These are phyloP conservation scores for Macrophomina pseudophaseolina DNA, from an alignment of 2,329 filamentous ascomycete species.

Conservation along the genomic window DNA sequence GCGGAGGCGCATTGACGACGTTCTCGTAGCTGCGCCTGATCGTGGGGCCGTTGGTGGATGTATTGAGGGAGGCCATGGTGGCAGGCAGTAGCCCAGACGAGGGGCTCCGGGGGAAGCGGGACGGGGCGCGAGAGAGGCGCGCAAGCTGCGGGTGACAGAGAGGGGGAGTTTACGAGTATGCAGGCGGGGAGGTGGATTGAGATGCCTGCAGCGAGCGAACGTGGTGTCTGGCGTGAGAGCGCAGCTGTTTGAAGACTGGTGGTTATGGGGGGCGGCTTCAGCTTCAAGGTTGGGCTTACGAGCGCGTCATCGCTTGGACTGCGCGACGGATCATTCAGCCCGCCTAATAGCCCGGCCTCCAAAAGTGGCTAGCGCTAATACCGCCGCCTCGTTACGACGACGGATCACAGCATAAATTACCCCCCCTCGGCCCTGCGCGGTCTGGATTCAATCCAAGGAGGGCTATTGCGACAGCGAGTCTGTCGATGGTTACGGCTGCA, in stretches of 20 bases:
- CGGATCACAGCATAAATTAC: too few relatives aligned
- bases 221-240: background rate
- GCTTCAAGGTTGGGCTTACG: too few relatives aligned
- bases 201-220: constrained; percentile 2
- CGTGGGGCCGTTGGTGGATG: constrained; percentile 58
- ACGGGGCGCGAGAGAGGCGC: constrained; percentile 65
- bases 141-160: constrained; percentile 18
- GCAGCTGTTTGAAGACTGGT: background rate
- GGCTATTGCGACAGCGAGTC: too few relatives aligned
- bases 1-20: constrained; percentile 65
- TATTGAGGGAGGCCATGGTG: constrained; percentile 74
- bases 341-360: background rate
- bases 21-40: constrained; percentile 66
- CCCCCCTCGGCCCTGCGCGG: too few relatives aligned
- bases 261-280: constrained; percentile 5
- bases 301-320: constrained; percentile 8
- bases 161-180: background rate
- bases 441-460: too few relatives aligned
- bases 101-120: constrained; percentile 66
- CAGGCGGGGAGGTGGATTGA: background rate
- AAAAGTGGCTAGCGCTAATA: background rate
- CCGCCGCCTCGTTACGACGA: too few relatives aligned
- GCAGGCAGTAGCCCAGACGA: constrained; percentile 37
- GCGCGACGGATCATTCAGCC: constrained; percentile 15
- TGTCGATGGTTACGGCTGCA: too few relatives aligned